Conservation (phyloP, 305 asterid species). For the Caryopteris hybrid region DNA sequence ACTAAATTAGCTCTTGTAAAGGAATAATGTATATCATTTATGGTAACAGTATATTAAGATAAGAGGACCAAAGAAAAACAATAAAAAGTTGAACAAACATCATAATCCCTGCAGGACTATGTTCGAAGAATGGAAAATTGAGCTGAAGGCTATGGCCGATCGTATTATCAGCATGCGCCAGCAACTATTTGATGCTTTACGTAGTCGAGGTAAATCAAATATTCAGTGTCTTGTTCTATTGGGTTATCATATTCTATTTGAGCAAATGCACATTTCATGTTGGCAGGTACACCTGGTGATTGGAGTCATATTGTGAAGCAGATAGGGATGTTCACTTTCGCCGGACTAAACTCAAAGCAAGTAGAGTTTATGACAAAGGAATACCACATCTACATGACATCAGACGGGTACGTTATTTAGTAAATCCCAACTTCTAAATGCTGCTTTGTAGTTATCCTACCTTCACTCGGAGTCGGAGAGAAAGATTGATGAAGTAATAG, state of each 20-base stretch:
- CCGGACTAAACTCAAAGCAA: slow-evolving; percentile 79
- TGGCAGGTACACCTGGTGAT: slow-evolving; percentile 97
- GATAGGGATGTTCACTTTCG: slow-evolving; percentile 98
- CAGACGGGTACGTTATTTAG: slow-evolving; percentile 68
- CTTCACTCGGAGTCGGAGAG: no score
- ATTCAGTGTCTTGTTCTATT: not conserved
- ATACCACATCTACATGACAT: slow-evolving; percentile 95
- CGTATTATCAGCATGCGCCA: slow-evolving; percentile 94
- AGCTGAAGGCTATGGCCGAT: slow-evolving; percentile 98
- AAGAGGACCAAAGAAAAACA: not conserved
- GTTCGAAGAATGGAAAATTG: slow-evolving; percentile 87
- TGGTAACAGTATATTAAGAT: not conserved
- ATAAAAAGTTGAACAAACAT: no score
- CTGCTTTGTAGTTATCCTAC: not conserved
- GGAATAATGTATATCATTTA: not conserved
- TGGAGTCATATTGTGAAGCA: slow-evolving; percentile 99
- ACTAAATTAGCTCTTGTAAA: not conserved
- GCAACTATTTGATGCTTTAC: slow-evolving; percentile 78
- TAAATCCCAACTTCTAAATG: not conserved
- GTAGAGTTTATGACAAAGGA: slow-evolving; percentile 90
- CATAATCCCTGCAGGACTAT: slow-evolving; percentile 49
- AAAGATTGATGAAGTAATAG: no score
- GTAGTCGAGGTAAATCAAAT: slow-evolving; percentile 51
- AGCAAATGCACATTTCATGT: not conserved
- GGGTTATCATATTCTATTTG: not conserved